Percentiles rank a stretch among this genome's conserved stretches.
Evolutionary conservation across 768 basidiomycete species (phyloP).

Genomic region (Paxillus rubicundulus): DNA sequence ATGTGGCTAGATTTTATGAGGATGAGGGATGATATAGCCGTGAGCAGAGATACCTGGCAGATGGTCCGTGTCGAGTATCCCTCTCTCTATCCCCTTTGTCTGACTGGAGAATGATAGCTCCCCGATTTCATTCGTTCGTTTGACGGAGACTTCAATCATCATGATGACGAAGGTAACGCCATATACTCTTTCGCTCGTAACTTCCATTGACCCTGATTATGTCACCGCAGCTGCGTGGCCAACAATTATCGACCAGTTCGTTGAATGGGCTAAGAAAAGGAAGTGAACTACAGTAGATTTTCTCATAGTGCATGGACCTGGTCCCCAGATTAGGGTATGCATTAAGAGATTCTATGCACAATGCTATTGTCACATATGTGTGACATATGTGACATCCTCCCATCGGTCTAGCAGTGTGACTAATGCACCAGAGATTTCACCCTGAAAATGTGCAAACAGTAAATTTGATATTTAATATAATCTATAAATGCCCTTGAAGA

Average conservation of each 20-base stretch:
- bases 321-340: no score
- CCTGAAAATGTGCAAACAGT: no score
- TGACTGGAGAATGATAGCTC: conserved; percentile 47
- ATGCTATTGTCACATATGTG: no score
- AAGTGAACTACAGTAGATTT: conserved; percentile 4
- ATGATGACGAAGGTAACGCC: conserved; percentile 68
- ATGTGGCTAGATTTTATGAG: conserved; percentile 81
- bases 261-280: conserved; percentile 55
- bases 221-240: conserved; percentile 72
- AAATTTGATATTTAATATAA: no score
- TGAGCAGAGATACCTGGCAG: conserved; percentile 87
- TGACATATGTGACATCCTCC: no score
- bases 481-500: no score
- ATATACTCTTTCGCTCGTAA: conserved; percentile 11
- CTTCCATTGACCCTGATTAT: conserved; percentile 1
- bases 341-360: no score
- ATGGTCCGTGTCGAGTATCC: conserved; percentile 54
- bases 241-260: conserved; percentile 83
- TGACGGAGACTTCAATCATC: conserved; percentile 67
- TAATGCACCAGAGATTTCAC: no score
- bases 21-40: conserved; percentile 64
- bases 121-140: conserved; percentile 74
- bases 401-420: no score
- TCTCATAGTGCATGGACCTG: no score
- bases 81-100: background rate